Evolutionary conservation across 805 yeast species (phyloP), one percentile per base, ranked within the genome.

Genomic region (Zygotorulaspora florentina): DNA sequence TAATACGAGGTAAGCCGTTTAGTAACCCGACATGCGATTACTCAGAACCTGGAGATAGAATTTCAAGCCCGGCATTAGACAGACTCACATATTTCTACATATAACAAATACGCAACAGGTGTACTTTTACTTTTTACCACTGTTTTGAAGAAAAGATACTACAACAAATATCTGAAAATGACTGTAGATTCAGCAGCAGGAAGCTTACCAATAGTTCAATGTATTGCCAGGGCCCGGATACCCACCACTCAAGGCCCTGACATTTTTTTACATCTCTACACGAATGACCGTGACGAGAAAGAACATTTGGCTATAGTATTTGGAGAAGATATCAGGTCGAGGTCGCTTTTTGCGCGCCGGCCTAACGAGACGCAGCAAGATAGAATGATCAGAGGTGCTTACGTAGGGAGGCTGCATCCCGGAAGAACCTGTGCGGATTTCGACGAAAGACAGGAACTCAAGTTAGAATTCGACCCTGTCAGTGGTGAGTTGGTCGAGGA

Each of bases 301-400:
- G 99, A 93, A 67, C 99, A 93, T 67, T 69, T 93, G 58, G 99
- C 99, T 5, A 91, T 93, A 48, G 99, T 93, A 3, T 91, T 93
- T 69, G 97, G 98, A 8, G 96, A 88, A 59, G 85, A 85, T 54
- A 83, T 93, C 43, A 75, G 96, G 54, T 87, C 96, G 2, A 74
- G 76, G 59, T 72, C 88, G 2, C 70, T 93, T 41, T 93, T 80
- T 68, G 75, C 69, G 37, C 69, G 68, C 41, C 70, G 87, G 43
- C 69, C 69, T 0, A 79, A 79, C 37, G 99, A 93, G 52, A 73
- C 96, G 0, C 97, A 89, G 66, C 83, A 80, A 56, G 97, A 88
- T 63, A 69, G 99, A 55, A 93, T 93, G 97, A 89, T 95, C n/a
- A 76, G 99, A 55, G 99, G 99, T 23, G 99, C 99, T 0, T 93